Evolutionary conservation across 345 rosid genomes (phyloP).

Genomic region (Acer saccharum): DNA sequence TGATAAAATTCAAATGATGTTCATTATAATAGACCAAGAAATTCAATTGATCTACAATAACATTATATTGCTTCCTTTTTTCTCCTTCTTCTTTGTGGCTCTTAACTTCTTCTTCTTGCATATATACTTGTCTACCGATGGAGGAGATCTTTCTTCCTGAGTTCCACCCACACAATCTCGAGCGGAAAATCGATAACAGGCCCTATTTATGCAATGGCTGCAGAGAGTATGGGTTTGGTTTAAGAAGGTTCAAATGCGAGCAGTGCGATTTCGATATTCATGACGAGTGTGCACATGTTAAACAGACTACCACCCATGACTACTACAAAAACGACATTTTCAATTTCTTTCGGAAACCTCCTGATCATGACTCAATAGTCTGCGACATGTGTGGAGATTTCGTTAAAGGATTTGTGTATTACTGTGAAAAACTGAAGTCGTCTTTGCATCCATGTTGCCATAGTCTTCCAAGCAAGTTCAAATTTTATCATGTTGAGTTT

Average conservation of each 20-base stretch:
- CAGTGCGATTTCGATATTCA: conserved; percentile 15
- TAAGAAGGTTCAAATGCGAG: conserved; percentile 7
- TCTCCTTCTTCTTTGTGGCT: no score
- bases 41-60: no score
- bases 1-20: no score
- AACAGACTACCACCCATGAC: background rate
- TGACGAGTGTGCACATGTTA: no score
- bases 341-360: background rate
- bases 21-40: no score
- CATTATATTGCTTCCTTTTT: no score
- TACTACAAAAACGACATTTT: conserved; percentile 9
- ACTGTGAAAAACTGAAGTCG: background rate
- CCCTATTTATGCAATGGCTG: conserved; percentile 20
- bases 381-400: conserved; percentile 4
- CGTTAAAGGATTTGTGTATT: background rate
- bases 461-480: background rate
- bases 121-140: no score
- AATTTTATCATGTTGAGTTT: background rate
- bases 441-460: conserved; percentile 17
- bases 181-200: background rate
- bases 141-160: background rate
- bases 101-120: no score
- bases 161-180: conserved; percentile 9
- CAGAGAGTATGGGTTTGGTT: background rate
- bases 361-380: background rate